Percentiles rank a stretch among this genome's conserved stretches.
Evolutionary conservation across 2,329 filamentous ascomycete species (phyloP).

Genomic region (Colletotrichum siamense): DNA sequence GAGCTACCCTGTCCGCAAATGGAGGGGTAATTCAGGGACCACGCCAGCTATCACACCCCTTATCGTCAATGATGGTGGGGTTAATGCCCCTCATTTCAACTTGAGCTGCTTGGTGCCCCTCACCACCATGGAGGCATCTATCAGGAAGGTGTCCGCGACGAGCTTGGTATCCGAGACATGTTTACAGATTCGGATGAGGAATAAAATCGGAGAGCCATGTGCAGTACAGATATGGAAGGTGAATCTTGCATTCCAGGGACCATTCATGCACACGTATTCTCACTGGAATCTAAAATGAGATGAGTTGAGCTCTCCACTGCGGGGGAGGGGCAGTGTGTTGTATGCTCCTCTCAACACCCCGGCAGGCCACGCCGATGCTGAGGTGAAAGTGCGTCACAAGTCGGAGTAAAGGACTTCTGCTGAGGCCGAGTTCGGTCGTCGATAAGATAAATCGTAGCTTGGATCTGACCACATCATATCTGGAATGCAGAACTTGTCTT

Average conservation of each 20-base stretch:
- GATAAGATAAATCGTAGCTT: background rate
- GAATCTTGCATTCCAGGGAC: background rate
- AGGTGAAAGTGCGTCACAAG: background rate
- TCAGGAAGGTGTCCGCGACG: conserved; percentile 1
- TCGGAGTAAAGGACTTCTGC: background rate
- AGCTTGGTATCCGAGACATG: background rate
- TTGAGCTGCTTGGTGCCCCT: background rate
- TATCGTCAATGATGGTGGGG: background rate
- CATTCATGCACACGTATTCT: background rate
- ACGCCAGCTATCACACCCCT: background rate
- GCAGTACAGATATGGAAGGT: background rate
- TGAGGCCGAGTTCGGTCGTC: background rate
- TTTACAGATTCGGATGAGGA: background rate
- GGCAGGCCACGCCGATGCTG: conserved; percentile 6
- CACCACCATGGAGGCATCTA: background rate
- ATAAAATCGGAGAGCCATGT: background rate
- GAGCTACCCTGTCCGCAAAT: background rate
- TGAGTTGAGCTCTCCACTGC: background rate
- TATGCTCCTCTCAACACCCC: background rate
- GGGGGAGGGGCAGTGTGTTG: background rate
- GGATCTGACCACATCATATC: background rate
- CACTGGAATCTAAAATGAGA: background rate
- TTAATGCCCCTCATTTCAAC: background rate
- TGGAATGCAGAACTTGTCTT: background rate
- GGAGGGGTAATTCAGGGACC: background rate